A percentile compares a stretch with the other conserved stretches of the same genome.
Evolutionary conservation across 2,329 filamentous ascomycete species (phyloP).

Genomic region (Fusarium fracticaudum): DNA sequence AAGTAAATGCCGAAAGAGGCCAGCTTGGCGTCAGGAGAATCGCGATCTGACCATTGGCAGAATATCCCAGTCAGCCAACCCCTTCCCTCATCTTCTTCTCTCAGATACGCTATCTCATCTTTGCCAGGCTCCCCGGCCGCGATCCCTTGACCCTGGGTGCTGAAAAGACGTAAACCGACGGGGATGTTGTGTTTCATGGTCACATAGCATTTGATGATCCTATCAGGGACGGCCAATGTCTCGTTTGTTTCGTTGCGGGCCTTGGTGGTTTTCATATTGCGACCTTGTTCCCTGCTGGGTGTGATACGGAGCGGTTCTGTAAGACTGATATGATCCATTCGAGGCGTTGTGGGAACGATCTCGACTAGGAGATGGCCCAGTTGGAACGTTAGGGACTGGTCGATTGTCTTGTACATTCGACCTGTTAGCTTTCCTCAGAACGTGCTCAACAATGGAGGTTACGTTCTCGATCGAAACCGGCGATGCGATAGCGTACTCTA

Average conservation of each 20-base stretch:
- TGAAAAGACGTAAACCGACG: background rate
- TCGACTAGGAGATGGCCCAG: background rate
- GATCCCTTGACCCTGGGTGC: background rate
- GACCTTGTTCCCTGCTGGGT: background rate
- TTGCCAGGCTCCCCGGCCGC: rapidly evolving
- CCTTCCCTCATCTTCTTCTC: rapidly evolving
- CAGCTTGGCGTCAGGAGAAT: background rate
- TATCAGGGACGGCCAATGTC: rapidly evolving
- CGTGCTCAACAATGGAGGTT: background rate
- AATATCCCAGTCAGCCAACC: background rate
- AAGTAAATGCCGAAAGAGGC: background rate
- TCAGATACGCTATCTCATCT: rapidly evolving
- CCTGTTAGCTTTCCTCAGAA: background rate
- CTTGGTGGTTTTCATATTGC: background rate
- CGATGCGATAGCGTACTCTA: background rate
- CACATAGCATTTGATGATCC: background rate
- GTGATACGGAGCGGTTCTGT: background rate
- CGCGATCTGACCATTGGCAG: background rate
- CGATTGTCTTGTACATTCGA: background rate
- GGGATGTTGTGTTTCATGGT: rapidly evolving
- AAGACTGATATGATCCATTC: background rate
- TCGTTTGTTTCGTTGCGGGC: background rate
- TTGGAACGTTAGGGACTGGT: background rate
- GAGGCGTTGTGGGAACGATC: background rate
- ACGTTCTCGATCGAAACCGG: background rate